phyloP scores from a whole-genome alignment of 2,329 filamentous ascomycete species.

The Trichoderma atroviride region DNA sequence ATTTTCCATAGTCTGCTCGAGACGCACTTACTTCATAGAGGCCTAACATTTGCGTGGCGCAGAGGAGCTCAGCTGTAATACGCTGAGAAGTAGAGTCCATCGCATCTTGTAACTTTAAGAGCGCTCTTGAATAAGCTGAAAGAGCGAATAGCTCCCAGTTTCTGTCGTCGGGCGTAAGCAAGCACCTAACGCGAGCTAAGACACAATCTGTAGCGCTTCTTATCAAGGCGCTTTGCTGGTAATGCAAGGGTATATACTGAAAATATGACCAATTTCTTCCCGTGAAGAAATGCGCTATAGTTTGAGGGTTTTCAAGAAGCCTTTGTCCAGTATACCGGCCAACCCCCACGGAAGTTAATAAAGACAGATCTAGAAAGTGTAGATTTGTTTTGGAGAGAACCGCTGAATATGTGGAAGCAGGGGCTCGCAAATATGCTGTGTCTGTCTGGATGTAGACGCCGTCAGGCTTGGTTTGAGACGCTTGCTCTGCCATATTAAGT shows the following conservation, averaged over 20 bases:
- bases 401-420: not conserved
- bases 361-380: not conserved
- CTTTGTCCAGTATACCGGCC: constrained; percentile 5
- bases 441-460: not conserved
- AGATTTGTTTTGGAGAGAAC: not conserved
- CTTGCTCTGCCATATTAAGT: not conserved
- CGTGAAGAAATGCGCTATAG: not conserved
- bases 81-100: not conserved
- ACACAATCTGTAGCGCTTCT: not conserved
- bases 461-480: not conserved
- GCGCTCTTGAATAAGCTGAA: not conserved
- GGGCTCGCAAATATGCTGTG: not conserved
- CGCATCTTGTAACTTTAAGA: not conserved
- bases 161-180: not conserved
- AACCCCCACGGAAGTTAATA: not conserved
- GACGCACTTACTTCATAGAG: not conserved
- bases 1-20: not conserved
- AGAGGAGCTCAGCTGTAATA: not conserved
- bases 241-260: not conserved
- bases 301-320: not conserved
- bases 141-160: not conserved
- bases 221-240: not conserved
- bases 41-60: not conserved
- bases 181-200: not conserved
- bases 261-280: constrained; percentile 5